Evolutionary conservation across 305 asterid species (phyloP).

Genomic region (Solanum hybrid): DNA sequence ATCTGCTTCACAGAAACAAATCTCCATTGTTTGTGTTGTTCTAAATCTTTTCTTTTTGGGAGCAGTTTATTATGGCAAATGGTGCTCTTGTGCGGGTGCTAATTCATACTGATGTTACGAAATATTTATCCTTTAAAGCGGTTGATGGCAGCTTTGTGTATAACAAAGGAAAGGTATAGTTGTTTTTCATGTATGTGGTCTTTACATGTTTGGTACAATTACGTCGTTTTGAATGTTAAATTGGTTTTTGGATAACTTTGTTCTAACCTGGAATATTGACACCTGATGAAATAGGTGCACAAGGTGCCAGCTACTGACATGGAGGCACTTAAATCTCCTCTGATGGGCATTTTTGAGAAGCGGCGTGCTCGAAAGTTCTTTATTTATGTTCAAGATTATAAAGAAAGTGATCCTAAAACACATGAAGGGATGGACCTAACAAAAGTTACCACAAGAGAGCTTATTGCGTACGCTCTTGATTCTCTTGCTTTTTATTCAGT

Average conservation of each 20-base stretch:
- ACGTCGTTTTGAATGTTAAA: neutral
- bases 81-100: slow-evolving; percentile 91
- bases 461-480: slow-evolving; percentile 55
- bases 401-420: slow-evolving; percentile 80
- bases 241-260: neutral
- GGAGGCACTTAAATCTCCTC: slow-evolving; percentile 98
- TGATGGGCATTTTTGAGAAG: slow-evolving; percentile 96
- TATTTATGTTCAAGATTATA: slow-evolving; percentile 82
- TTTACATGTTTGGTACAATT: neutral
- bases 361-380: slow-evolving; percentile 95
- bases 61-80: slow-evolving; percentile 96
- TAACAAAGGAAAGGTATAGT: slow-evolving; percentile 77
- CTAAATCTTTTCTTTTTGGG: neutral
- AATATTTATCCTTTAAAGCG: slow-evolving; percentile 79
- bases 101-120: slow-evolving; percentile 89
- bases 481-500: neutral
- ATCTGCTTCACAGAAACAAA: neutral
- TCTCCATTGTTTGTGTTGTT: slow-evolving; percentile 11
- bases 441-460: slow-evolving; percentile 69
- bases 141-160: slow-evolving; percentile 91
- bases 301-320: slow-evolving; percentile 97
- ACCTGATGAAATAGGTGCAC: slow-evolving; percentile 50
- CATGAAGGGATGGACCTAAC: slow-evolving; percentile 97
- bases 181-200: neutral
- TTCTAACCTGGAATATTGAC: neutral